Conservation (phyloP, 1,284 basidiomycete species). For the Somion occarium region DNA sequence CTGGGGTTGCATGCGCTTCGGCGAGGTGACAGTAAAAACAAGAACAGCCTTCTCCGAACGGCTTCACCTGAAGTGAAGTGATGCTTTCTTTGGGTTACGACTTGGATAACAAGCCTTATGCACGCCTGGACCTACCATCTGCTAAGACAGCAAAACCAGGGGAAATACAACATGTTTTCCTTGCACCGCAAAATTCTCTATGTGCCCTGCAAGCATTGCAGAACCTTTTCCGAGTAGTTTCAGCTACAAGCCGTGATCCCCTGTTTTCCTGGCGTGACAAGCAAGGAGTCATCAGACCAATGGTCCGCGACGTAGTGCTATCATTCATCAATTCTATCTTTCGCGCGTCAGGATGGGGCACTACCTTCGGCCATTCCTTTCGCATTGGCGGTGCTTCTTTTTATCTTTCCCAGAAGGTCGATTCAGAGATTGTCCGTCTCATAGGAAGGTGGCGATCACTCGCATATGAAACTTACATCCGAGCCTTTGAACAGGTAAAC, state of each 20-base stretch:
- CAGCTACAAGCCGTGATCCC: conserved; percentile 24
- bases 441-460: too few species aligned
- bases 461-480: too few species aligned
- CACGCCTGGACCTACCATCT: too few species aligned
- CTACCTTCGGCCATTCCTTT: conserved; percentile 33
- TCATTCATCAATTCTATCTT: conserved; percentile 25
- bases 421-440: too few species aligned
- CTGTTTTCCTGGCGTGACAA: conserved; percentile 26
- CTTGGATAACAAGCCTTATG: too few species aligned
- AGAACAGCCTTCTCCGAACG: conserved; percentile 14
- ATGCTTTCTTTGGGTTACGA: conserved; percentile 16
- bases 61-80: conserved; percentile 19
- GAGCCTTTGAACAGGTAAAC: too few species aligned
- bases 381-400: too few species aligned
- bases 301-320: conserved; percentile 23
- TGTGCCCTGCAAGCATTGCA: conserved; percentile 30
- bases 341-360: conserved; percentile 22
- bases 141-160: too few species aligned
- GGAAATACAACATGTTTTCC: too few species aligned
- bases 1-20: too few species aligned
- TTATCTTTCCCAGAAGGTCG: too few species aligned
- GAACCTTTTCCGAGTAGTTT: too few species aligned
- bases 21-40: conserved; percentile 25
- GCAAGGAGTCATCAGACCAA: conserved; percentile 20
- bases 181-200: conserved; percentile 24